These are phyloP conservation scores for Corymbia calophylla DNA, from an alignment of 441 rosid genomes.

Conservation along the genomic window DNA sequence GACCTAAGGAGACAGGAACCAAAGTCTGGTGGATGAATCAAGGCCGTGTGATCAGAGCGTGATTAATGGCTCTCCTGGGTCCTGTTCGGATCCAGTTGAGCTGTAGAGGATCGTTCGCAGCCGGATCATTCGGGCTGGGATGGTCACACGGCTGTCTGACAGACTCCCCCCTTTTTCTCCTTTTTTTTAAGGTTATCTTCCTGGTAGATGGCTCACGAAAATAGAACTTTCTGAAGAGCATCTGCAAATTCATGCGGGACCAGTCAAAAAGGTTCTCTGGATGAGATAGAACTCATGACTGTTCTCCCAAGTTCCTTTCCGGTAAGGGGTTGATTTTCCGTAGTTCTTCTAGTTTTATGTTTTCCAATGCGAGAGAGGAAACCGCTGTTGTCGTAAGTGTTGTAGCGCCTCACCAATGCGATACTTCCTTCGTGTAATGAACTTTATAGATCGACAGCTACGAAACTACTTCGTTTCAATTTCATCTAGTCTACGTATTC, in stretches of 20 bases:
- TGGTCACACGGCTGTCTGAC: slow-evolving; percentile 5
- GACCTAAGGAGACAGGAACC: slow-evolving; percentile 1
- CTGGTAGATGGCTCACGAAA: not conserved
- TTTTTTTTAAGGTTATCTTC: too few species aligned
- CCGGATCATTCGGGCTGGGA: fast-evolving
- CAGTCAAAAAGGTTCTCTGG: not conserved
- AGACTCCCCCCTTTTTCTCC: not conserved
- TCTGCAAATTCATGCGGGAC: not conserved
- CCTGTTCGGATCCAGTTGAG: fast-evolving
- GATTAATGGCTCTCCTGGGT: not conserved
- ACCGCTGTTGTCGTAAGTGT: not conserved
- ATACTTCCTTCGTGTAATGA: not conserved
- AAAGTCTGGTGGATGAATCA: slow-evolving; percentile 2
- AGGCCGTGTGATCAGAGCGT: not conserved
- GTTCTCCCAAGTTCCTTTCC: not conserved
- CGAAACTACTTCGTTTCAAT: not conserved
- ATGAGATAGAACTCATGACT: not conserved
- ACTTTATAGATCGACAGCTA: not conserved
- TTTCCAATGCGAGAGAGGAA: not conserved
- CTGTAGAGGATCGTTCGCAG: slow-evolving; percentile 7
- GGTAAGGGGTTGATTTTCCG: not conserved
- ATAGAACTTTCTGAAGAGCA: not conserved
- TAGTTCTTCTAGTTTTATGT: not conserved
- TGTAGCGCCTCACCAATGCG: not conserved
- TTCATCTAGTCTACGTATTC: not conserved